A percentile compares a stretch with the other conserved stretches of the same genome.
These are phyloP conservation scores for Tylopilus sp. DNA, from an alignment of 1,284 basidiomycete species.

Conservation along the genomic window DNA sequence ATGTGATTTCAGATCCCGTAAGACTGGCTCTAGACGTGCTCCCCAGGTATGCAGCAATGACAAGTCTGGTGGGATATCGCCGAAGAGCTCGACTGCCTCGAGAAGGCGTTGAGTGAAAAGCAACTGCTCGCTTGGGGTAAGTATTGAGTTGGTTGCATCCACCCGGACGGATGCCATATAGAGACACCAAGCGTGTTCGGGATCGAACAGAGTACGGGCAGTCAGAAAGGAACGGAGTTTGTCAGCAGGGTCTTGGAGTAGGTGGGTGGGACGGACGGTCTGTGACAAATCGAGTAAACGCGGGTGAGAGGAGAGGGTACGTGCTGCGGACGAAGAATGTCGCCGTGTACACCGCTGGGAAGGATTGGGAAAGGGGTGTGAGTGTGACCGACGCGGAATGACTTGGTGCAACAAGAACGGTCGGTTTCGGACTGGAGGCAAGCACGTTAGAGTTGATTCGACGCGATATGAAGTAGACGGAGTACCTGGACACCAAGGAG, in stretches of 20 bases:
- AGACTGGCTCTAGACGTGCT: slow-evolving; percentile 32
- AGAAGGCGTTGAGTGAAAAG: slow-evolving; percentile 35
- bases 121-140: slow-evolving; percentile 28
- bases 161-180: slow-evolving; percentile 27
- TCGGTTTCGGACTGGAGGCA: slow-evolving; percentile 27
- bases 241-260: slow-evolving; percentile 7
- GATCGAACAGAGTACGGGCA: slow-evolving; percentile 27
- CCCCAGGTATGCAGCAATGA: slow-evolving; percentile 37
- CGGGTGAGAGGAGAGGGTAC: slow-evolving; percentile 18
- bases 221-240: slow-evolving; percentile 24
- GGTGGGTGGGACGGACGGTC: background rate
- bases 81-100: slow-evolving; percentile 26
- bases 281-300: slow-evolving; percentile 12
- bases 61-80: slow-evolving; percentile 21
- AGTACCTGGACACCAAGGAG: slow-evolving; percentile 40
- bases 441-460: slow-evolving; percentile 11
- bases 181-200: slow-evolving; percentile 38
- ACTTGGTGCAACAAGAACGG: slow-evolving; percentile 35
- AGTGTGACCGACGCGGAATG: slow-evolving; percentile 24
- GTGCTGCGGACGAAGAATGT: slow-evolving; percentile 30
- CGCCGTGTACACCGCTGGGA: slow-evolving; percentile 26
- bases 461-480: slow-evolving; percentile 1
- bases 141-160: slow-evolving; percentile 5
- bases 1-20: slow-evolving; percentile 30
- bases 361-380: slow-evolving; percentile 20